A percentile compares a stretch with the other conserved stretches of the same genome.
phyloP scores from a whole-genome alignment of 331 rosid genomes.

The Stylosanthes scabra region DNA sequence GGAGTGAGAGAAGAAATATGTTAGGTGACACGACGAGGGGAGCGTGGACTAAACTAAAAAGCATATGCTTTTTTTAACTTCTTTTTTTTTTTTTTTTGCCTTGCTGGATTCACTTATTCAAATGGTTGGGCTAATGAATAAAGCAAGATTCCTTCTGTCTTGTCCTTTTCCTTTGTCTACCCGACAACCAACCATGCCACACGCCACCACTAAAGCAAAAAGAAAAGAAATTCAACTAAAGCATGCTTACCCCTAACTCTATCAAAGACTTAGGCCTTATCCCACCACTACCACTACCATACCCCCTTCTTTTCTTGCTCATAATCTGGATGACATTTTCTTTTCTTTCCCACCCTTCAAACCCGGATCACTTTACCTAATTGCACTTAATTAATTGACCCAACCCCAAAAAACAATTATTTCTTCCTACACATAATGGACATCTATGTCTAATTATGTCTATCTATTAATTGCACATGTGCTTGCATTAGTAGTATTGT shows the following conservation, averaged over 20 bases:
- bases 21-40: background rate
- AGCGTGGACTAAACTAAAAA: conserved; percentile 4
- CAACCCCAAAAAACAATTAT: background rate
- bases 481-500: background rate
- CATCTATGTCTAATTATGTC: background rate
- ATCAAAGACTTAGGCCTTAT: background rate
- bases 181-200: conserved; percentile 72
- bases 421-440: too few species aligned
- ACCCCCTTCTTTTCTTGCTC: background rate
- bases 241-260: background rate
- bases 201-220: conserved; percentile 35
- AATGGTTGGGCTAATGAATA: conserved; percentile 49
- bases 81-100: background rate
- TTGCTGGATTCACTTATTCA: background rate
- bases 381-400: background rate
- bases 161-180: conserved; percentile 65
- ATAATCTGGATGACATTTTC: conserved; percentile 27
- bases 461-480: background rate
- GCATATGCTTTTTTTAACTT: background rate
- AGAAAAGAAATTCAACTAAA: conserved; percentile 27
- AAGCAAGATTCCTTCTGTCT: conserved; percentile 71
- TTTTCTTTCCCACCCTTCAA: background rate
- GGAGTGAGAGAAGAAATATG: background rate
- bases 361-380: background rate
- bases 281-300: background rate